phyloP scores from a whole-genome alignment of 129 eudicot species.

The Flaveria ramosissima region DNA sequence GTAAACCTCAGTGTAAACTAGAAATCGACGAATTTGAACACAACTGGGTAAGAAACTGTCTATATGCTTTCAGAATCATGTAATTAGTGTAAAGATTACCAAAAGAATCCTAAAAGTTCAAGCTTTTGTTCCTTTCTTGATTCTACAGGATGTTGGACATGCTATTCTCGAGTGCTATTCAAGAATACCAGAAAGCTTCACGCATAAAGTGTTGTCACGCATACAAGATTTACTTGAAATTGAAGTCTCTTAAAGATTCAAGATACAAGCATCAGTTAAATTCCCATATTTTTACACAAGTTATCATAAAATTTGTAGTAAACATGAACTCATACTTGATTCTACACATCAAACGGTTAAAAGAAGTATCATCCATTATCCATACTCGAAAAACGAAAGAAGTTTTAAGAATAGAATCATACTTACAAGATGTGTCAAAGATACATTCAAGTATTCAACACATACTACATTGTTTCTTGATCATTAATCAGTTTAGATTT shows the following conservation, averaged over 20 bases:
- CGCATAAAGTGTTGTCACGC: constrained; percentile 65
- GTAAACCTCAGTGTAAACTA: no score
- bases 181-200: constrained; percentile 73
- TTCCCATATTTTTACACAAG: constrained; percentile 22
- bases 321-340: background rate
- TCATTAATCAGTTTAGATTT: constrained; percentile 53
- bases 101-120: background rate
- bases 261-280: no score
- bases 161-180: constrained; percentile 86
- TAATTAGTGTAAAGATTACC: constrained; percentile 8
- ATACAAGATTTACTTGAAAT: constrained; percentile 43
- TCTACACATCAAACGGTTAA: background rate
- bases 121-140: constrained; percentile 10
- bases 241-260: constrained; percentile 13
- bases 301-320: background rate
- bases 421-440: constrained; percentile 20
- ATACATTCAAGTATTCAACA: constrained; percentile 35
- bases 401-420: constrained; percentile 37
- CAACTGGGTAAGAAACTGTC: constrained; percentile 12
- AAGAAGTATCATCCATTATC: background rate
- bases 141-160: constrained; percentile 71
- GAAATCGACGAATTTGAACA: no score
- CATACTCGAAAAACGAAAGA: constrained; percentile 15
- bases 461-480: constrained; percentile 31
- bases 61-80: background rate